These are phyloP conservation scores for Tricharina praecox DNA, from an alignment of 495 filamentous ascomycete species.

Conservation along the genomic window DNA sequence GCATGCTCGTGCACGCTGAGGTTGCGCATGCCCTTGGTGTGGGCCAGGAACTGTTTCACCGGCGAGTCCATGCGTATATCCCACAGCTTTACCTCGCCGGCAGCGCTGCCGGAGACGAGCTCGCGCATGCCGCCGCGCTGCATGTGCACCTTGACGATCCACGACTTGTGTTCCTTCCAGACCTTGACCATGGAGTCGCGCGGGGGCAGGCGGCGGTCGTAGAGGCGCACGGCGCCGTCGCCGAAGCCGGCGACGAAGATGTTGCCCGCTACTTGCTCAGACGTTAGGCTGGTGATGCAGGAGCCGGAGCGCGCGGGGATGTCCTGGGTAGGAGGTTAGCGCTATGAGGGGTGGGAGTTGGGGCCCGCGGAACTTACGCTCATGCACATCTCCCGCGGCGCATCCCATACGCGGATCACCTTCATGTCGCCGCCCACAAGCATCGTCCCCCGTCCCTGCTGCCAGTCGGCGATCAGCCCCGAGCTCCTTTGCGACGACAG, in stretches of 20 bases:
- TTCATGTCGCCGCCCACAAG: constrained; percentile 92
- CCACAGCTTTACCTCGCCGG: constrained; percentile 90
- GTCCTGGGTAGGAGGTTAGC: constrained; percentile 34
- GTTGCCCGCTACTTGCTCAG: constrained; percentile 91
- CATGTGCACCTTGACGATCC: constrained; percentile 93
- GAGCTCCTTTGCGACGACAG: constrained; percentile 84
- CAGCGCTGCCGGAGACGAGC: constrained; percentile 66
- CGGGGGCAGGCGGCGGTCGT: constrained; percentile 69
- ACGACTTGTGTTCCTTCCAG: constrained; percentile 88
- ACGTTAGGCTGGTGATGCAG: constrained; percentile 87
- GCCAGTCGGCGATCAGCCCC: constrained; percentile 93
- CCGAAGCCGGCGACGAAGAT: constrained; percentile 93
- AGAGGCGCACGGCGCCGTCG: constrained; percentile 87
- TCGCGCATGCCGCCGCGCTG: constrained; percentile 88
- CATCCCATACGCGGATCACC: constrained; percentile 90
- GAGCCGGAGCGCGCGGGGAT: constrained; percentile 91
- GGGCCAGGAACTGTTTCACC: constrained; percentile 54
- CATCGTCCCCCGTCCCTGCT: constrained; percentile 86
- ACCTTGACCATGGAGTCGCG: constrained; percentile 79
- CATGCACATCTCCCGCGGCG: constrained; percentile 78
- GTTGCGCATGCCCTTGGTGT: constrained; percentile 62
- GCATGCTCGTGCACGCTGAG: constrained; percentile 92
- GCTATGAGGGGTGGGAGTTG: neutral
- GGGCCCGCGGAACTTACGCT: constrained; percentile 40
- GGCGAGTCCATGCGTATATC: constrained; percentile 74